Evolutionary conservation across 495 filamentous ascomycete genomes (phyloP).

Genomic region (Ramalina intermedia): DNA sequence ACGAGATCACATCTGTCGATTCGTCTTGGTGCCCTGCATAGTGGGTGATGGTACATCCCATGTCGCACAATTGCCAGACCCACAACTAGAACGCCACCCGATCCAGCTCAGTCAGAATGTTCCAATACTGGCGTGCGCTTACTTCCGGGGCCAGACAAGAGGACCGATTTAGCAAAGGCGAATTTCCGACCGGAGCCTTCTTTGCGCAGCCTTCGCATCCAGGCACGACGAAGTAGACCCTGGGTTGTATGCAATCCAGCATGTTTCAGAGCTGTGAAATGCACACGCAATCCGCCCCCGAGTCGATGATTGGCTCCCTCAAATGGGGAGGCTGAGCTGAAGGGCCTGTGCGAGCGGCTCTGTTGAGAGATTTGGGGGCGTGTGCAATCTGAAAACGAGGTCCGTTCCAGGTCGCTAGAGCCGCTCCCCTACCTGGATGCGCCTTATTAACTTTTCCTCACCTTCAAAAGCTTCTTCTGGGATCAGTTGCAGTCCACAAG

Average conservation of each 20-base stretch:
- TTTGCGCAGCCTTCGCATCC: neutral
- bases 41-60: no score
- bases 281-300: neutral
- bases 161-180: neutral
- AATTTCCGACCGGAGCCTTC: conserved; percentile 1
- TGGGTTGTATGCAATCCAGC: neutral
- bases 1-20: no score
- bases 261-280: neutral
- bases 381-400: no score
- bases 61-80: neutral
- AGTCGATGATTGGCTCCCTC: neutral
- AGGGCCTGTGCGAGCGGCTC: conserved; percentile 3
- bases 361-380: neutral
- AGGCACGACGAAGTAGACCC: neutral
- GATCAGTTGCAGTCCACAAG: no score
- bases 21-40: no score
- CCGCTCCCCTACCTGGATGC: neutral
- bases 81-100: conserved; percentile 4
- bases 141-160: neutral
- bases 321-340: neutral
- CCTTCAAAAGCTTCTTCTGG: no score
- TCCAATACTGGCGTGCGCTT: neutral
- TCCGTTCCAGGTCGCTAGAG: neutral
- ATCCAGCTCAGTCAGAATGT: conserved; percentile 1
- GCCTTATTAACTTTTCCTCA: neutral